Evolutionary conservation across 2,329 filamentous ascomycete species (phyloP), one percentile per base, ranked within the genome.

Genomic region (Neophaeococcomyces mojaviensis): DNA sequence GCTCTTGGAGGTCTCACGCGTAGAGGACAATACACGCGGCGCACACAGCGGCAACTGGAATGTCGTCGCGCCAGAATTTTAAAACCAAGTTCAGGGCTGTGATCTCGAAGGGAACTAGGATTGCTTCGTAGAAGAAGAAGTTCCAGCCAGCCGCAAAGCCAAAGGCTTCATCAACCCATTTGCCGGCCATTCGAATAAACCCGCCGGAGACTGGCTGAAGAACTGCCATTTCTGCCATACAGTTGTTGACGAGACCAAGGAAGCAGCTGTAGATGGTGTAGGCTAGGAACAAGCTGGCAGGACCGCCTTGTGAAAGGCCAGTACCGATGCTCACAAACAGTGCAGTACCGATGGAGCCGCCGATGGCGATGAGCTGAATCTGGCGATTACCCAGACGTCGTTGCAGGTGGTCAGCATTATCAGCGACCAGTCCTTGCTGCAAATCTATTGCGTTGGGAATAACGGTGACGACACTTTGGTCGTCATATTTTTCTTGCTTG

Each of bases 381-480:
- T 78, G 72, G 43, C 74, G 67, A 58, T 77, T 77, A 52, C 68
- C 67, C 36, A 78, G 67, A 38, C 68, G 68, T 37, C 74, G 71
- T 38, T 76, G 70, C 4, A 70, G 63, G 9, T 57, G 49, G 49
- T 64, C 61, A 36, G 55, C 54, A 53, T 62, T 64, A 39, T 62
- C 59, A 39, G 52, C 52, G 22, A 62, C 46, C 19, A 54, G 48
- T 41, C 58, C 59, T 42, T 46, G 24, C 10, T 28, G 24, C 5
- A 28, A 6, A 28, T 28, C 24, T 10, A 10, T 28, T 28, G 24
- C 24, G 5, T 28, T 10, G 24, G 24, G 24, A 10, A 6, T 5
- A 10, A 28, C 24, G 24, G 24, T 6, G 24, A 10, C 24, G 10
- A 31, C 19, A 24, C n/a, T 20, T 39, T 24, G 13, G 12, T 9